Evolutionary conservation across 192 early-diverging fungal genomes (phyloP).

Genomic region (Chytriomyces confervae): DNA sequence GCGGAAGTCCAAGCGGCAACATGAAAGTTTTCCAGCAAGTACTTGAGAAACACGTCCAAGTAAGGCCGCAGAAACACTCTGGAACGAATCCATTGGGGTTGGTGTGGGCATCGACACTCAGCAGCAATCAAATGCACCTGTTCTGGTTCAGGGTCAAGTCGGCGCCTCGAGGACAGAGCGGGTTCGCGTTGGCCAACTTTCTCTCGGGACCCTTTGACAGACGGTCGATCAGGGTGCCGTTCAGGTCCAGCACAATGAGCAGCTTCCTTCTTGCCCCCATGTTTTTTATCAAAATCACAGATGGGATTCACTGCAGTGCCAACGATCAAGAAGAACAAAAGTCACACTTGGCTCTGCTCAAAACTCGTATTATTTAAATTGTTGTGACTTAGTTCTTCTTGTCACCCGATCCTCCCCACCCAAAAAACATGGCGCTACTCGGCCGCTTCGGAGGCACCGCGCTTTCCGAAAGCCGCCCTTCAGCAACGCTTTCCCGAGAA

Average conservation of each 20-base stretch:
- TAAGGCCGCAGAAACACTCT: constrained; percentile 49
- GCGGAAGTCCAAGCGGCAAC: constrained; percentile 57
- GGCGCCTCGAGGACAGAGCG: constrained; percentile 30
- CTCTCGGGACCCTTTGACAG: constrained; percentile 28
- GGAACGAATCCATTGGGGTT: background rate
- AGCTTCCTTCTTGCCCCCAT: constrained; percentile 6
- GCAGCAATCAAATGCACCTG: constrained; percentile 25
- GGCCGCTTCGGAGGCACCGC: background rate
- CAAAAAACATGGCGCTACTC: background rate
- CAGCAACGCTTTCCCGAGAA: background rate
- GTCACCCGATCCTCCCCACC: background rate
- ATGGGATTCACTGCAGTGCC: no score
- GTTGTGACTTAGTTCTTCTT: background rate
- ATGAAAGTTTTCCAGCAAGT: constrained; percentile 40
- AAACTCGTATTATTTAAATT: no score
- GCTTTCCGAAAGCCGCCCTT: background rate
- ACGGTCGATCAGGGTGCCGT: constrained; percentile 51
- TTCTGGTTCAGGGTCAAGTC: constrained; percentile 34
- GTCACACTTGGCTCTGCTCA: no score
- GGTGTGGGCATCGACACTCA: background rate
- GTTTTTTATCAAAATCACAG: background rate
- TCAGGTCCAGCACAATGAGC: constrained; percentile 52
- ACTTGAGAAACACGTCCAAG: constrained; percentile 46
- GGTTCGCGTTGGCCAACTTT: constrained; percentile 32
- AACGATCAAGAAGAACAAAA: no score